A percentile compares a stretch with the other conserved stretches of the same genome.
Conservation (phyloP, 139 green algal genomes). For the Chlamydomonas eustigma region DNA sequence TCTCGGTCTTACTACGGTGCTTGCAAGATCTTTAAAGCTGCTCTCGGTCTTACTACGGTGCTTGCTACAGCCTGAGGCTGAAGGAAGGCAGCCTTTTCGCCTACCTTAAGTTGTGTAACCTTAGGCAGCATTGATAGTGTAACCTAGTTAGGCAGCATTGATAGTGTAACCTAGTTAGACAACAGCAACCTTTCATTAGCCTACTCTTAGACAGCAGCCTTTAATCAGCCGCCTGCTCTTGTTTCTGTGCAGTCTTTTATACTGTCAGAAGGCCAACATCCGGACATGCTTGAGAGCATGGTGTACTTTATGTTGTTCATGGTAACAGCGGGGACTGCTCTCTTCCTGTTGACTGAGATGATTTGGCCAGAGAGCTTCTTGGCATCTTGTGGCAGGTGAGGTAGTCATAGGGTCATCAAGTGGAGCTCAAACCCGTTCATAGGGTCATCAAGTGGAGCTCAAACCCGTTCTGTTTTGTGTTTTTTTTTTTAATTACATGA, state of each 20-base stretch:
- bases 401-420: no score
- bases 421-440: no score
- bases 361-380: slow-evolving; percentile 7
- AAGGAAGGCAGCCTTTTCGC: no score
- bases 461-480: no score
- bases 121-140: not conserved
- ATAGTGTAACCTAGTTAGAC: no score
- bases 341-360: slow-evolving; percentile 9
- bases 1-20: no score
- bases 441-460: no score
- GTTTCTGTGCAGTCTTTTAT: slow-evolving; percentile 18
- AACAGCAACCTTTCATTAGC: not conserved
- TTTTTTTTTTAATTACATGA: not conserved
- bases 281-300: slow-evolving; percentile 23
- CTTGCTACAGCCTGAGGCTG: no score
- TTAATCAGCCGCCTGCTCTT: not conserved
- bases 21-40: no score
- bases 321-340: not conserved
- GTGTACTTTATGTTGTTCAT: slow-evolving; percentile 19
- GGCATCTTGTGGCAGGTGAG: not conserved
- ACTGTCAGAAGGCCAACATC: not conserved
- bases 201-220: not conserved
- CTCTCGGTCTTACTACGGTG: no score
- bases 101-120: no score
- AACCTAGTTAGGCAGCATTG: not conserved